These are phyloP conservation scores for Trypanosoma rangeli DNA, from an alignment of 208 protist species.

Conservation along the genomic window DNA sequence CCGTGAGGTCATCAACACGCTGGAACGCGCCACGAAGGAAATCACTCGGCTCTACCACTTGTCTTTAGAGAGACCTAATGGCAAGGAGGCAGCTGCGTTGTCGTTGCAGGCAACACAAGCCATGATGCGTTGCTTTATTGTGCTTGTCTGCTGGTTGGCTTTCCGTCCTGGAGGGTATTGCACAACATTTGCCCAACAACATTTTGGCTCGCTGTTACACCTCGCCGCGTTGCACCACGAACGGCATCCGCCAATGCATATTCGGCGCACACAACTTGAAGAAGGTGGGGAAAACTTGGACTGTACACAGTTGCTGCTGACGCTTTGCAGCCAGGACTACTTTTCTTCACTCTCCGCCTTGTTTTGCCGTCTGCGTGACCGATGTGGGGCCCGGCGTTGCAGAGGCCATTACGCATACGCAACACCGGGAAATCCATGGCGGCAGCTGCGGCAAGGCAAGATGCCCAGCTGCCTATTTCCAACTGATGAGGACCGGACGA, in stretches of 20 bases:
- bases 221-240: constrained; percentile 4
- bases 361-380: constrained; percentile 14
- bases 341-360: constrained; percentile 2
- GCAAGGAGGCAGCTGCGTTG: not conserved
- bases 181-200: not conserved
- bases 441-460: constrained; percentile 9
- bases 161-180: constrained; percentile 29
- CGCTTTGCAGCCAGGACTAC: constrained; percentile 14
- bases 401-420: not conserved
- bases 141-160: constrained; percentile 28
- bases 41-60: not conserved
- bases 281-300: constrained; percentile 1
- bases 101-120: not conserved
- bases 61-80: not conserved
- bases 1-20: constrained; percentile 20
- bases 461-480: not conserved
- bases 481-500: constrained; percentile 13
- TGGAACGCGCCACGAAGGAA: constrained; percentile 15
- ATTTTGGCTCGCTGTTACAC: constrained; percentile 23
- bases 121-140: constrained; percentile 24
- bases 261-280: not conserved
- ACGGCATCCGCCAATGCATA: not conserved
- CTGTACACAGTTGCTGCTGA: not conserved
- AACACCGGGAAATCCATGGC: constrained; percentile 23
- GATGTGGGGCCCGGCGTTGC: not conserved